Percentiles rank a stretch among this genome's conserved stretches.
phyloP scores from a whole-genome alignment of 441 rosid genomes.

The Pelargonium fulgidum region DNA sequence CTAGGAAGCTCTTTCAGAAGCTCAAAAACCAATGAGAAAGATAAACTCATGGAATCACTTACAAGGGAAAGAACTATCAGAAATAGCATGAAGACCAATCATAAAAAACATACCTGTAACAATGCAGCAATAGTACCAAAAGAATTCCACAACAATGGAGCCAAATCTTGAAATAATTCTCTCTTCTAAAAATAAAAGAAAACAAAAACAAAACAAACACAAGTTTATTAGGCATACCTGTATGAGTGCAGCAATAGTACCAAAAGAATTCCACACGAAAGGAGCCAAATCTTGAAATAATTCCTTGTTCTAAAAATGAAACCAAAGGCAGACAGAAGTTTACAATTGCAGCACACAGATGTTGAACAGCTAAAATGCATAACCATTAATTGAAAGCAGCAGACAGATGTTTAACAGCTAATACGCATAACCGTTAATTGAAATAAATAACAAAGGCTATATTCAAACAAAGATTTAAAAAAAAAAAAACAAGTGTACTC shows the following conservation, averaged over 20 bases:
- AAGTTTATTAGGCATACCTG: constrained; percentile 33
- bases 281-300: constrained; percentile 39
- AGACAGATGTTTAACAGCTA: too few relatives aligned
- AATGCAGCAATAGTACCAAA: constrained; percentile 37
- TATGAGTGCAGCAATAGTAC: constrained; percentile 35
- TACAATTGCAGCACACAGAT: constrained; percentile 21
- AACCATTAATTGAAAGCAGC: constrained; percentile 17
- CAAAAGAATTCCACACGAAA: constrained; percentile 37
- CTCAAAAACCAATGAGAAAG: background rate
- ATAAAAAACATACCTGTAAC: constrained; percentile 26
- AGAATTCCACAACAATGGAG: constrained; percentile 41
- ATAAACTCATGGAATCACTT: background rate
- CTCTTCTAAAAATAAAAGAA: constrained; percentile 52
- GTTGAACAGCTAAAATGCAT: constrained; percentile 19
- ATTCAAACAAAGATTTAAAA: constrained; percentile 6
- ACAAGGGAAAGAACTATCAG: background rate
- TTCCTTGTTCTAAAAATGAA: constrained; percentile 29
- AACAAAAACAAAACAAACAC: constrained; percentile 16
- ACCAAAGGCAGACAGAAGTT: constrained; percentile 31
- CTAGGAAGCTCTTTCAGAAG: background rate
- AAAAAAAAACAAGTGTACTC: constrained; percentile 8
- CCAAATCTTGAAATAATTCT: constrained; percentile 78
- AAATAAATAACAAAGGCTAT: constrained; percentile 12
- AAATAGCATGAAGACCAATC: constrained; percentile 5
- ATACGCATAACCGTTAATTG: too few relatives aligned